Base-by-base conservation (phyloP, 345 rosid species). In the Luvunga scandens region DNA sequence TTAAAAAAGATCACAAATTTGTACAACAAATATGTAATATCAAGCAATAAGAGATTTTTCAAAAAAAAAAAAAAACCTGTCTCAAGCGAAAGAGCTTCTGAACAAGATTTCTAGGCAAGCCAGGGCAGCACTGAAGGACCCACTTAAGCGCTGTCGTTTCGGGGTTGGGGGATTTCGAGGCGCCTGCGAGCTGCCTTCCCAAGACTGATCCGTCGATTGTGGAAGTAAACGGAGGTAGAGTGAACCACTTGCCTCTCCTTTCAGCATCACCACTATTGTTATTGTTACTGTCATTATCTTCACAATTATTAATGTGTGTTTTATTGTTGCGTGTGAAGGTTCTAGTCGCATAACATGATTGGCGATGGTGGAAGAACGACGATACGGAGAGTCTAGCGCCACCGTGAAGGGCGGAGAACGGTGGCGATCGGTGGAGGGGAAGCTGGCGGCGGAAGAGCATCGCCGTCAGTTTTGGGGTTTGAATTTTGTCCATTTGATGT, bases 81-180 rank as follows among this genome's bases (percentile, higher is more conserved):
- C 96, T 90, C 75, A 93, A 77, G 62, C 97, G 96, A 66, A 95
- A 93, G 25, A 95, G 92, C 83, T 93, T 95, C 80, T 91, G 98
- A 16, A 95, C 90, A 45, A 95, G 93, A 73, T 67, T 91, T 83
- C 93, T 88, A n/a, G 98, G 93, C 71, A 95, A 76, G 75, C 91
- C 92, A 13, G 97, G 98, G 85, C 96, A 91, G 85, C 96, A 95
- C 69, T 83, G 88, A 67, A 87, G 83, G 39, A 92, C 90, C 99
- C 98, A 95, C 86, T 88, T 91, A 38, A 95, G 83, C 63, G 97
- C 98, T 70, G 93, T 89, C 75, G 85, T 89, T 18, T 88, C 80
- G 61, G 83, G 42, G 25, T 78, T 76, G 7, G 77, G 31, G 13
- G 78, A 38, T 19, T 34, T 78, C 79, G 78, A n/a, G 42, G 66